Evolutionary conservation across 2,329 filamentous ascomycete genomes (phyloP).

Genomic region (Hymenoscyphus fraxineus): DNA sequence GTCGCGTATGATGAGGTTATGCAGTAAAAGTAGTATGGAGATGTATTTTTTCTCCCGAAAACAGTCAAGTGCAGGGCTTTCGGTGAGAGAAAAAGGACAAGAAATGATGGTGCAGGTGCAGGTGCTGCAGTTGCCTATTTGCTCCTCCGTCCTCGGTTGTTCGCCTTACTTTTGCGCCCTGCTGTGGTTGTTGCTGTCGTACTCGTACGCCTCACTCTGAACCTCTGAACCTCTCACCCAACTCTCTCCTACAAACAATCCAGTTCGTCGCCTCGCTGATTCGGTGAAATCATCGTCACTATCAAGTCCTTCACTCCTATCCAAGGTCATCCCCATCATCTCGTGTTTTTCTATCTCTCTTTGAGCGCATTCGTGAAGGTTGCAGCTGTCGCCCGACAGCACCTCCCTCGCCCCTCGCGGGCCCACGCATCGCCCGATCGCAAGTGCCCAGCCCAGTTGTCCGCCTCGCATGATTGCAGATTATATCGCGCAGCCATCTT

Average conservation of each 20-base stretch:
- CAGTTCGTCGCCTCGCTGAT: constrained; percentile 9
- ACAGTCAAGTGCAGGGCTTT: neutral
- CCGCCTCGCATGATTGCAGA: constrained; percentile 10
- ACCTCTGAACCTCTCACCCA: constrained; percentile 8
- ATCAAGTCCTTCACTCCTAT: constrained; percentile 6
- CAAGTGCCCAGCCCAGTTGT: constrained; percentile 6
- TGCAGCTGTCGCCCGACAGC: constrained; percentile 11
- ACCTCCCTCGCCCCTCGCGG: constrained; percentile 15
- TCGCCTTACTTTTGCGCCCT: constrained; percentile 20
- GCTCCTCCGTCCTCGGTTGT: constrained; percentile 23
- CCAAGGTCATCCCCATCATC: constrained; percentile 3
- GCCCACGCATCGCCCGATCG: constrained; percentile 7
- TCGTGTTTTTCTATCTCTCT: constrained; percentile 9
- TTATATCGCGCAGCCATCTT: constrained; percentile 26
- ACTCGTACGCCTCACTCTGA: constrained; percentile 19
- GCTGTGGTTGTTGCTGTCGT: constrained; percentile 3
- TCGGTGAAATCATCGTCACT: constrained; percentile 7
- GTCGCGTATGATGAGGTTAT: neutral
- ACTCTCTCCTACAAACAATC: constrained; percentile 1
- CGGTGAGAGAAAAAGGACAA: neutral
- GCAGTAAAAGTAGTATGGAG: neutral
- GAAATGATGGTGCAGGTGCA: neutral
- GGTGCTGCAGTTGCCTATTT: constrained; percentile 14
- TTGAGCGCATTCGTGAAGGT: neutral
- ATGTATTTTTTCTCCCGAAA: neutral